phyloP scores from a whole-genome alignment of 306 rosid species.

The Adenanthera pavonina region DNA sequence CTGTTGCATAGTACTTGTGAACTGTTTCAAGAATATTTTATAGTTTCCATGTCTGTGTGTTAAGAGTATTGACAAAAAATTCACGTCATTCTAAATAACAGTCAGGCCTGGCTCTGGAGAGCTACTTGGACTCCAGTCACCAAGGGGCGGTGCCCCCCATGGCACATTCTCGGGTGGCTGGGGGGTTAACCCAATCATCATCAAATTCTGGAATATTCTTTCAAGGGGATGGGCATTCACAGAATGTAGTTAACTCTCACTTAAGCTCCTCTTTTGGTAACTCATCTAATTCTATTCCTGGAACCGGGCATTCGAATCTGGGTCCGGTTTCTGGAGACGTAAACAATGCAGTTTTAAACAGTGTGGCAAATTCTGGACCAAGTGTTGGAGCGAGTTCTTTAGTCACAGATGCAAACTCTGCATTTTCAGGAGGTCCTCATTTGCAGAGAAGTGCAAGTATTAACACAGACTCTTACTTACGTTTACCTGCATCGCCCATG shows the following conservation, averaged over 20 bases:
- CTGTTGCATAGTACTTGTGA: conserved; percentile 28
- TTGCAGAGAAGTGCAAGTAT: conserved; percentile 97
- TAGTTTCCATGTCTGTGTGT: conserved; percentile 39
- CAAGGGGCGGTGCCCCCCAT: conserved; percentile 78
- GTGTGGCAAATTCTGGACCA: conserved; percentile 90
- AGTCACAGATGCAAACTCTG: conserved; percentile 99
- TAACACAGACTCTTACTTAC: conserved; percentile 82
- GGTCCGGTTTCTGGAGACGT: conserved; percentile 92
- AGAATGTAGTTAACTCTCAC: conserved; percentile 79
- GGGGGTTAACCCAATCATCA: conserved; percentile 92
- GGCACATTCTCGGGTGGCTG: conserved; percentile 93
- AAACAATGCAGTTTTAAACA: conserved; percentile 74
- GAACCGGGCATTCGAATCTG: conserved; percentile 77
- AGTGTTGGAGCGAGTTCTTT: conserved; percentile 97
- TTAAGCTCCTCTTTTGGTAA: conserved; percentile 85
- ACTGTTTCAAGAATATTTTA: conserved; percentile 25
- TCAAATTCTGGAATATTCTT: conserved; percentile 96
- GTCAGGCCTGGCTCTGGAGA: conserved; percentile 79
- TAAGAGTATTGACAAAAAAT: conserved; percentile 41
- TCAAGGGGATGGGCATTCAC: conserved; percentile 94
- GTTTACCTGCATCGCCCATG: conserved; percentile 93
- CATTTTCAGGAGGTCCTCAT: conserved; percentile 92
- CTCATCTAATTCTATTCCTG: conserved; percentile 76
- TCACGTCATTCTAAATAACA: conserved; percentile 19
- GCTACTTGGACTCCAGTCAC: conserved; percentile 76